phyloP scores from a whole-genome alignment of 2,329 filamentous ascomycete species.

The Colletotrichum liriopes region DNA sequence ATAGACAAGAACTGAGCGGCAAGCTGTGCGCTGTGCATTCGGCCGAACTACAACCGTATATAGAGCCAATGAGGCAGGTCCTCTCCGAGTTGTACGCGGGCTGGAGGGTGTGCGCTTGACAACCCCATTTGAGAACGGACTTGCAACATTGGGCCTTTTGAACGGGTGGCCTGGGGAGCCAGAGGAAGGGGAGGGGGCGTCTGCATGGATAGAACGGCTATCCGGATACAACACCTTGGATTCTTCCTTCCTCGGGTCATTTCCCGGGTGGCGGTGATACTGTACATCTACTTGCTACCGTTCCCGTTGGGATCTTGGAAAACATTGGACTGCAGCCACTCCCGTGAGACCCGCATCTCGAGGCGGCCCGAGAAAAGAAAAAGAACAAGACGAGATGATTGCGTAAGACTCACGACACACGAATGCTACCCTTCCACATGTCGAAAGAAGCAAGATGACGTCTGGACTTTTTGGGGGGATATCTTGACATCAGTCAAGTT shows the following conservation, averaged over 20 bases:
- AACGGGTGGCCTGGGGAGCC: background rate
- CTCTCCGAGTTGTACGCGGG: background rate
- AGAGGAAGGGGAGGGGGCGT: too few species aligned
- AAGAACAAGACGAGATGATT: background rate
- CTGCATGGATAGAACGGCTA: background rate
- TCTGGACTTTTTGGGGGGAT: background rate
- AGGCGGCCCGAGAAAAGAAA: background rate
- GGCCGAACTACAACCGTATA: background rate
- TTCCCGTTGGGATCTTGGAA: background rate
- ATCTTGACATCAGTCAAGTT: background rate
- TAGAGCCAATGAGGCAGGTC: background rate
- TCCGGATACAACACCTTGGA: background rate
- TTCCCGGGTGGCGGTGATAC: background rate
- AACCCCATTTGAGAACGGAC: background rate
- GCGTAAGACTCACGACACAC: background rate
- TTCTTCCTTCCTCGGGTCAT: background rate
- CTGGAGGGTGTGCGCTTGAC: background rate
- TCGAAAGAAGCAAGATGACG: background rate
- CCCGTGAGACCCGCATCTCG: background rate
- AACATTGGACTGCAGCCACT: conserved; percentile 2
- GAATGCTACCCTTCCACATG: background rate
- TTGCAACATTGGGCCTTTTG: background rate
- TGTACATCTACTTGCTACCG: background rate
- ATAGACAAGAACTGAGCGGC: conserved; percentile 24
- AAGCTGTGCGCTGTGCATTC: conserved; percentile 3